These are phyloP conservation scores for Calvatia gigantea DNA, from an alignment of 768 basidiomycete genomes.

Conservation along the genomic window DNA sequence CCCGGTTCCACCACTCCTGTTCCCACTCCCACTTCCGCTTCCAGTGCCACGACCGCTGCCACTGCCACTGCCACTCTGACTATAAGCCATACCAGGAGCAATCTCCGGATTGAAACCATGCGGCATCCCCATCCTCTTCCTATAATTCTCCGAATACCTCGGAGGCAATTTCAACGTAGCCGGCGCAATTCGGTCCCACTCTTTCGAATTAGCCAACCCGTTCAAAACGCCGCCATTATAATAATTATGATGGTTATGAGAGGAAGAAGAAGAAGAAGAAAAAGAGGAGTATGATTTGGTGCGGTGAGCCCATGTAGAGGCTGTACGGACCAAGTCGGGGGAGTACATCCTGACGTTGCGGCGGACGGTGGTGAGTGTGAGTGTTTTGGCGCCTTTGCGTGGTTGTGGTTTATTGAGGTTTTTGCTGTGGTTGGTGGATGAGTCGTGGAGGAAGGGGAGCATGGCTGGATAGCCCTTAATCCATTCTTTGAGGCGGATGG, in stretches of 20 bases:
- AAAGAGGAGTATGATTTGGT: no score
- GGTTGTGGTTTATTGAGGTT: constrained; percentile 57
- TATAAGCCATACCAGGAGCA: constrained; percentile 27
- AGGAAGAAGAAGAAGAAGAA: no score
- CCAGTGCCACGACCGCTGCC: no score
- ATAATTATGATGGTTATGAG: no score
- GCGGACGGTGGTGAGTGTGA: constrained; percentile 74
- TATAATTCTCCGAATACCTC: constrained; percentile 70
- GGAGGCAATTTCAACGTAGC: constrained; percentile 57
- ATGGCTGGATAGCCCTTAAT: constrained; percentile 85
- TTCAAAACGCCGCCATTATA: constrained; percentile 25
- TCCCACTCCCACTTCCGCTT: no score
- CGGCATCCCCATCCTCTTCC: constrained; percentile 73
- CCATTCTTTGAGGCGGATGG: constrained; percentile 87
- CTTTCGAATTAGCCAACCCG: constrained; percentile 57
- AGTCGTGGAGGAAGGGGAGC: constrained; percentile 58
- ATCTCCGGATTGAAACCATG: constrained; percentile 54
- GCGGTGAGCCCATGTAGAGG: constrained; percentile 43
- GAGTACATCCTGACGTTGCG: constrained; percentile 87
- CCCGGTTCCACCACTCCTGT: no score
- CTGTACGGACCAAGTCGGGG: constrained; percentile 74
- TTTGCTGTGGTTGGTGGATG: no score
- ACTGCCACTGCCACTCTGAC: constrained; percentile 25
- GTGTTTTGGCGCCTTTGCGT: constrained; percentile 70
- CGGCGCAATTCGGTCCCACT: constrained; percentile 76